These are phyloP conservation scores for Zygotorulaspora sp. DNA, from an alignment of 805 yeast genomes.

Conservation along the genomic window DNA sequence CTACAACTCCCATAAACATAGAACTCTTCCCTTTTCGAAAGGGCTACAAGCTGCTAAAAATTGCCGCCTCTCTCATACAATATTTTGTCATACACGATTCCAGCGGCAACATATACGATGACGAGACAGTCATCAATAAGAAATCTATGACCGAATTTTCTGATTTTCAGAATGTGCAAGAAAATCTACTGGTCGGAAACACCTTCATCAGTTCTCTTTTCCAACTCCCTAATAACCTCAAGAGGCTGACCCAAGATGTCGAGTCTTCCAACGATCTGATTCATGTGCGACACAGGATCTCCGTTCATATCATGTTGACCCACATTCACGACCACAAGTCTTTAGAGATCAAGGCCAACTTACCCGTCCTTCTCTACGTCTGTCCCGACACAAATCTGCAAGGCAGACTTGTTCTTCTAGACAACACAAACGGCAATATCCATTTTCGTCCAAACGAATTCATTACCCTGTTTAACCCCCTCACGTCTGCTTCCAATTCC, in stretches of 20 bases:
- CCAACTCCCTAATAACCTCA: constrained; percentile 63
- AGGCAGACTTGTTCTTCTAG: constrained; percentile 38
- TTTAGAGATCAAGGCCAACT: constrained; percentile 79
- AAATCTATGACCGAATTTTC: constrained; percentile 43
- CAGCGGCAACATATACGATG: constrained; percentile 50
- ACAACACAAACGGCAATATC: constrained; percentile 37
- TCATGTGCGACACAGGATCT: constrained; percentile 78
- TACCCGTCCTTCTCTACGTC: constrained; percentile 69
- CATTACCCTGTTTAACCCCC: constrained; percentile 26
- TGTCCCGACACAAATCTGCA: constrained; percentile 68
- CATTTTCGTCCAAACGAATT: constrained; percentile 40
- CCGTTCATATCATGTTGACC: constrained; percentile 61
- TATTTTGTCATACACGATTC: constrained; percentile 54
- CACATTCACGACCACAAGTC: constrained; percentile 65
- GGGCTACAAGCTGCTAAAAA: constrained; percentile 65
- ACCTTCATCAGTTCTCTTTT: constrained; percentile 63
- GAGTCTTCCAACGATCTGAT: constrained; percentile 56
- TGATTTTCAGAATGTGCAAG: constrained; percentile 37
- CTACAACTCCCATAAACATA: constrained; percentile 62
- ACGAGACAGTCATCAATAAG: constrained; percentile 58
- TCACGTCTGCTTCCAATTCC: neutral
- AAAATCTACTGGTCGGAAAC: constrained; percentile 40
- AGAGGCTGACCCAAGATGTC: constrained; percentile 78
- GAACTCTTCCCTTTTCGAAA: constrained; percentile 73
- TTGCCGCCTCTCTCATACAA: constrained; percentile 64